A percentile compares a stretch with the other conserved stretches of the same genome.
Evolutionary conservation across 129 eudicot genomes (phyloP).

Genomic region (Helichrysum umbraculigerum): DNA sequence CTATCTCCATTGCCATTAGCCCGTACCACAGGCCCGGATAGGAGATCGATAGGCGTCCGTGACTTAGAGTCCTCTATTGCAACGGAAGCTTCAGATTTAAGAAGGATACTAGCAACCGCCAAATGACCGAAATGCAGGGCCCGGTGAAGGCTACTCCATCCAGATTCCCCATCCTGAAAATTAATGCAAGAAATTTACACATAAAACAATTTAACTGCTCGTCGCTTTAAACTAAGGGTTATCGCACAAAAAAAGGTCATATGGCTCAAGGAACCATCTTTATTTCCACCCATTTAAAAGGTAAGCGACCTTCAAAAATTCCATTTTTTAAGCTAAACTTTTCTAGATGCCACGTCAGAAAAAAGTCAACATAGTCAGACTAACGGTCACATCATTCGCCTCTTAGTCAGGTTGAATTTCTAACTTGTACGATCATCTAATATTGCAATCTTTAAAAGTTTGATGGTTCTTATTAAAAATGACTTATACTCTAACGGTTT

Average conservation of each 20-base stretch:
- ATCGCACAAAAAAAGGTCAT: not conserved
- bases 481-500: not conserved
- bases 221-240: not conserved
- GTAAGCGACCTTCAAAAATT: not conserved
- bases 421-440: not conserved
- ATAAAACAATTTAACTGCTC: not conserved
- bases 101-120: conserved; percentile 85
- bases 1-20: conserved; percentile 52
- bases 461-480: not conserved
- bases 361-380: not conserved
- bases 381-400: not conserved
- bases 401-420: too few relatives aligned
- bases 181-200: not conserved
- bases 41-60: conserved; percentile 81
- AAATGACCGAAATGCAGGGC: conserved; percentile 97
- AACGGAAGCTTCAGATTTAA: conserved; percentile 80
- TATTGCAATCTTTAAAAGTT: not conserved
- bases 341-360: not conserved
- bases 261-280: not conserved
- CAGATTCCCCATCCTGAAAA: conserved; percentile 96
- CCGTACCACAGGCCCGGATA: conserved; percentile 85
- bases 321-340: not conserved
- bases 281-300: not conserved
- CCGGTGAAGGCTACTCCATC: conserved; percentile 98
- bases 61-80: conserved; percentile 79